Percentiles rank a stretch among this genome's conserved stretches.
Evolutionary conservation across 192 early-diverging fungal genomes (phyloP).

Genomic region (Mortierella claussenii): DNA sequence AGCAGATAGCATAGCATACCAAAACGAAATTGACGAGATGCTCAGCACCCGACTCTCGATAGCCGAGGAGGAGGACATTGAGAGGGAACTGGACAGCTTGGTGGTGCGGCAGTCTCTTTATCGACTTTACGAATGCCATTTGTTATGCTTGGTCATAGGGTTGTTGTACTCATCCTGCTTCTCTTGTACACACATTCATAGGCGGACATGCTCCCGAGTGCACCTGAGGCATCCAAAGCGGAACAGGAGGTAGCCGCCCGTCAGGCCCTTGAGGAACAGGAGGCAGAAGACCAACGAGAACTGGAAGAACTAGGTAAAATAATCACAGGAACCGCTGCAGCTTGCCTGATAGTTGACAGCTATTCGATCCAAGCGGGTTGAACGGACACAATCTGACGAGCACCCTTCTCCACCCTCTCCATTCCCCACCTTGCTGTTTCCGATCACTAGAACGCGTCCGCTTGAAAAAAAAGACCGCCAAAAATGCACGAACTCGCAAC

Average conservation of each 20-base stretch:
- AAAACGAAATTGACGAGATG: slow-evolving; percentile 89
- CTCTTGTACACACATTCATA: too few relatives aligned
- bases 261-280: background rate
- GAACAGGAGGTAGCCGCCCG: background rate
- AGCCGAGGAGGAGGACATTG: slow-evolving; percentile 89
- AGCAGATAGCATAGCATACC: slow-evolving; percentile 94
- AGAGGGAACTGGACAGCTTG: slow-evolving; percentile 77
- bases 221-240: background rate
- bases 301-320: background rate
- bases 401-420: too few relatives aligned
- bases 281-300: too few relatives aligned
- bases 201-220: background rate
- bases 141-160: too few relatives aligned
- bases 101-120: slow-evolving; percentile 18
- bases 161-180: too few relatives aligned
- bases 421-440: too few relatives aligned
- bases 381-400: too few relatives aligned
- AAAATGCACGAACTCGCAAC: slow-evolving; percentile 10
- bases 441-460: too few relatives aligned
- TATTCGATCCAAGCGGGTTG: too few relatives aligned
- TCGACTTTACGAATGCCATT: too few relatives aligned
- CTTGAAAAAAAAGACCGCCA: slow-evolving; percentile 12
- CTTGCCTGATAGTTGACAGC: too few relatives aligned
- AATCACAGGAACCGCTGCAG: too few relatives aligned
- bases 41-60: slow-evolving; percentile 77